A percentile compares a stretch with the other conserved stretches of the same genome.
These are phyloP conservation scores for Meira nashicola DNA, from an alignment of 1,284 basidiomycete genomes.

Conservation along the genomic window DNA sequence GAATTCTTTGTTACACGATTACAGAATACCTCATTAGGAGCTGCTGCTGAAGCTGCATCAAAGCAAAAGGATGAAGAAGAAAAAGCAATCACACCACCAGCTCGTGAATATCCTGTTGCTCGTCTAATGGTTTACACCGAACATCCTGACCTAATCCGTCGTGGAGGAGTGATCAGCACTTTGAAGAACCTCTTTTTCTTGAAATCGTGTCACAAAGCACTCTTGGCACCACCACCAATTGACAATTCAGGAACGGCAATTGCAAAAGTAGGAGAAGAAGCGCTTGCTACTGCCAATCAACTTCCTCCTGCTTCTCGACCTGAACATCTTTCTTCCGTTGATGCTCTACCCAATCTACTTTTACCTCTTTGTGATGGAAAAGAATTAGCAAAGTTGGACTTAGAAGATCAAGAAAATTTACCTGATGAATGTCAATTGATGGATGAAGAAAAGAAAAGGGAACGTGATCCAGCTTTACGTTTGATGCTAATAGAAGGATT, in stretches of 20 bases:
- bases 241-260: neutral
- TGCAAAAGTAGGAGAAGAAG: slow-evolving; percentile 18
- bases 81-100: slow-evolving; percentile 18
- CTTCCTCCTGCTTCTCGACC: slow-evolving; percentile 28
- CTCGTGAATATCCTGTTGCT: slow-evolving; percentile 44
- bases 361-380: slow-evolving; percentile 90
- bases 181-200: slow-evolving; percentile 51
- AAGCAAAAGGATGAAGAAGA: slow-evolving; percentile 21
- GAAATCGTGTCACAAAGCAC: slow-evolving; percentile 43
- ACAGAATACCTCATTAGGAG: slow-evolving; percentile 26
- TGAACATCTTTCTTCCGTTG: slow-evolving; percentile 33
- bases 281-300: slow-evolving; percentile 30
- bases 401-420: slow-evolving; percentile 80
- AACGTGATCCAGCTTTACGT: slow-evolving; percentile 72
- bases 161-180: slow-evolving; percentile 48
- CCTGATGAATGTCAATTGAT: slow-evolving; percentile 82
- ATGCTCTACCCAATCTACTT: slow-evolving; percentile 60
- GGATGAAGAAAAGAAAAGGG: slow-evolving; percentile 70
- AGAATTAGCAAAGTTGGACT: slow-evolving; percentile 57
- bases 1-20: slow-evolving; percentile 47
- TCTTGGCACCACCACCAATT: slow-evolving; percentile 36
- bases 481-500: slow-evolving; percentile 83
- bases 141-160: slow-evolving; percentile 49
- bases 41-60: slow-evolving; percentile 20
- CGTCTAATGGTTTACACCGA: slow-evolving; percentile 50